Conservation (phyloP, 2,329 filamentous ascomycete species). For the Beauveria australis region DNA sequence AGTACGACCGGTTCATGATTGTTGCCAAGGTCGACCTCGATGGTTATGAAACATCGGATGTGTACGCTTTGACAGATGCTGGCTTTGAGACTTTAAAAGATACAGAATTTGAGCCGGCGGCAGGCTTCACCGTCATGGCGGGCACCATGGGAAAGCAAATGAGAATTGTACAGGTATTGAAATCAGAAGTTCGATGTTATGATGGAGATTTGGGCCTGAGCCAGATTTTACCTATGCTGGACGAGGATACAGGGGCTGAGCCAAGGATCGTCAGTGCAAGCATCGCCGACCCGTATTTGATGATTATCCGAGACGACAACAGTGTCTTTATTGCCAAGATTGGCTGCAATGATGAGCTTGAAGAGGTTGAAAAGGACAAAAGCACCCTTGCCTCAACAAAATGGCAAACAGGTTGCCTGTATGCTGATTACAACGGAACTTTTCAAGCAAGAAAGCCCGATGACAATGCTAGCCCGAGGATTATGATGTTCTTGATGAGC, state of each 20-base stretch:
- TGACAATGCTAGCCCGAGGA: conserved; percentile 33
- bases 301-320: conserved; percentile 76
- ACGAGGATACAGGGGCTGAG: conserved; percentile 80
- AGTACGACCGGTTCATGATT: conserved; percentile 75
- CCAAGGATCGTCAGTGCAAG: conserved; percentile 71
- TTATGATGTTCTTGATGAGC: conserved; percentile 71
- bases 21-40: conserved; percentile 63
- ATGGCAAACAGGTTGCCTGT: conserved; percentile 80
- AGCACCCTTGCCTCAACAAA: conserved; percentile 50
- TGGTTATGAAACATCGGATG: conserved; percentile 67
- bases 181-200: conserved; percentile 81
- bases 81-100: conserved; percentile 68
- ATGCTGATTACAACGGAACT: conserved; percentile 54
- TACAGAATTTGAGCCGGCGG: conserved; percentile 86
- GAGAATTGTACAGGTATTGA: conserved; percentile 79
- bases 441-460: conserved; percentile 40
- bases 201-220: conserved; percentile 81
- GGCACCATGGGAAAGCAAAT: conserved; percentile 73
- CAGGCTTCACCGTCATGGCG: conserved; percentile 78
- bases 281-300: conserved; percentile 77
- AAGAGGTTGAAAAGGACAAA: conserved; percentile 64
- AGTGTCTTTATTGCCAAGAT: conserved; percentile 73
- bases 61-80: conserved; percentile 66
- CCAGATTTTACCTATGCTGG: conserved; percentile 87
- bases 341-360: conserved; percentile 70